These are phyloP conservation scores for Plectosphaerella plurivora DNA, from an alignment of 2,329 filamentous ascomycete genomes.

Conservation along the genomic window DNA sequence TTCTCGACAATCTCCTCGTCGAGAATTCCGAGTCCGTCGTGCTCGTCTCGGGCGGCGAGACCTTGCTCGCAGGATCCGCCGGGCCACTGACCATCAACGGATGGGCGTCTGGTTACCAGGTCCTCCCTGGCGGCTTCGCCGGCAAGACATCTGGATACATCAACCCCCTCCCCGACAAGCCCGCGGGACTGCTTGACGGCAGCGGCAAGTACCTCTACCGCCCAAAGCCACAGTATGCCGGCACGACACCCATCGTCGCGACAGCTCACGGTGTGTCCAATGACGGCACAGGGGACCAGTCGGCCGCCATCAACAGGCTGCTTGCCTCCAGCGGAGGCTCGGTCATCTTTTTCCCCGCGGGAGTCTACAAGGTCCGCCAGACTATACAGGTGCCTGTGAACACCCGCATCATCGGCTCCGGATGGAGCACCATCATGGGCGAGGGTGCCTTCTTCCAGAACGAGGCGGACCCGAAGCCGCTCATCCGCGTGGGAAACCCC, in stretches of 20 bases:
- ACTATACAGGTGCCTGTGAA: conserved; percentile 46
- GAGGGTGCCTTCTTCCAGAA: conserved; percentile 54
- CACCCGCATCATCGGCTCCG: conserved; percentile 56
- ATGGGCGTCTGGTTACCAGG: background rate
- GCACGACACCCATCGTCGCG: conserved; percentile 1
- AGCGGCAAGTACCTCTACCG: conserved; percentile 58
- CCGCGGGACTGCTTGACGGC: conserved; percentile 44
- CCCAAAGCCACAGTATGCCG: conserved; percentile 68
- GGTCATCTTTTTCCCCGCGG: conserved; percentile 57
- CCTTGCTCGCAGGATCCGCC: conserved; percentile 9
- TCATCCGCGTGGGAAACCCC: conserved; percentile 60
- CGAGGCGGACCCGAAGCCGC: conserved; percentile 55
- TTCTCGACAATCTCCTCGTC: conserved; percentile 13
- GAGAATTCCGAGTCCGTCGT: conserved; percentile 10
- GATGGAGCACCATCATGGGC: conserved; percentile 65
- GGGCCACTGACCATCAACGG: background rate
- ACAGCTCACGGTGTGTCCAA: conserved; percentile 31
- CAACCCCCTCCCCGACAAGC: conserved; percentile 9
- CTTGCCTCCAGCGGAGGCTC: conserved; percentile 51
- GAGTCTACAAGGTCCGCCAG: conserved; percentile 54
- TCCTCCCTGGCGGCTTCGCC: background rate
- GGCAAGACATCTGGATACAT: conserved; percentile 1
- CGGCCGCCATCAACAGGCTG: conserved; percentile 61
- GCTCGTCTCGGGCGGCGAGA: conserved; percentile 9
- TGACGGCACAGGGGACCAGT: conserved; percentile 73